Percentiles rank a stretch among this genome's conserved stretches.
Evolutionary conservation across 192 early-diverging fungal species (phyloP).

Genomic region (Mycoemilia scoparia): DNA sequence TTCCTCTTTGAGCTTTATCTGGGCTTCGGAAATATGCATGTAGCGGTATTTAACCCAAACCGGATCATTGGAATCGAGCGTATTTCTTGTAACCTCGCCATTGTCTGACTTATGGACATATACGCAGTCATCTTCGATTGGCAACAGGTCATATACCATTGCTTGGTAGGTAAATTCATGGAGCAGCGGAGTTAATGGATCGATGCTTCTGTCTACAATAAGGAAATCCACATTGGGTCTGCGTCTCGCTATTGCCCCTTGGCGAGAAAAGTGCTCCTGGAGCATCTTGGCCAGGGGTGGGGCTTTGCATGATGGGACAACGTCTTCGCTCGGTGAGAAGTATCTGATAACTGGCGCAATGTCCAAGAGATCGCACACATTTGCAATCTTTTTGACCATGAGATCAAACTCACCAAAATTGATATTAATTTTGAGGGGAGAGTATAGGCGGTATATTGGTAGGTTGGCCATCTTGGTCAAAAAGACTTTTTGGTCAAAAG

Average conservation of each 20-base stretch:
- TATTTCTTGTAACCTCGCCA: constrained; percentile 17
- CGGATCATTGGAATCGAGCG: constrained; percentile 23
- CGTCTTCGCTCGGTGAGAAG: constrained; percentile 55
- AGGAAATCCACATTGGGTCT: constrained; percentile 69
- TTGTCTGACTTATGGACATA: constrained; percentile 22
- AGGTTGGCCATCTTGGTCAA: constrained; percentile 17
- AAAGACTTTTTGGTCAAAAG: constrained; percentile 16
- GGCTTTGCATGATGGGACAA: constrained; percentile 44
- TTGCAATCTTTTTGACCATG: constrained; percentile 51
- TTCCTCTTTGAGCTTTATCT: constrained; percentile 22
- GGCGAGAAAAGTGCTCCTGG: constrained; percentile 44
- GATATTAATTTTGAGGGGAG: constrained; percentile 17
- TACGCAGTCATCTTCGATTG: constrained; percentile 26
- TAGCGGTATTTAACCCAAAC: constrained; percentile 35
- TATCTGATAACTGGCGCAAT: constrained; percentile 89
- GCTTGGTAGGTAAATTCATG: constrained; percentile 99
- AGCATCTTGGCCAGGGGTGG: constrained; percentile 62
- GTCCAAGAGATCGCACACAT: constrained; percentile 70
- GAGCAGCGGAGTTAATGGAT: constrained; percentile 73
- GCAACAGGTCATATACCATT: constrained; percentile 84
- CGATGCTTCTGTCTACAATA: constrained; percentile 80
- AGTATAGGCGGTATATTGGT: constrained; percentile 30
- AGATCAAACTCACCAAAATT: constrained; percentile 29
- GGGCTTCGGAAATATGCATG: constrained; percentile 33
- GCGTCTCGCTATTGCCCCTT: constrained; percentile 27